Base-by-base conservation (phyloP, 2,329 filamentous ascomycete species). In the Aspergillus arachidicola region DNA sequence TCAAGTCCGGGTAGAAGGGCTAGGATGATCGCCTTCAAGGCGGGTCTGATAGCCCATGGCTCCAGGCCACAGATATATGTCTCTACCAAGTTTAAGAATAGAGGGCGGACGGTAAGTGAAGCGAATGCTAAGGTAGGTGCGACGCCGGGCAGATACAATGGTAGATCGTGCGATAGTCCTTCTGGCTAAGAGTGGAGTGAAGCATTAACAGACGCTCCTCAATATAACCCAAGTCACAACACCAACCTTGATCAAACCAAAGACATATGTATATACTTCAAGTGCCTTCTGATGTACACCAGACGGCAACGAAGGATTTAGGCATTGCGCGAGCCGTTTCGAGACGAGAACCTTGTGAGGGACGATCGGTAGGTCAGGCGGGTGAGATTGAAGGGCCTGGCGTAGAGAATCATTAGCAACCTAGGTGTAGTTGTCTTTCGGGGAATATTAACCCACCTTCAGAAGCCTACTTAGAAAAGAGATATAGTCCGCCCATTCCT, bases 401-500 rank as follows among this genome's bases (percentile, higher is more conserved):
- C 50, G 9, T 36, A 26, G 32, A 28, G 14, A 28, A 41, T 14
- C 30, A 61, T 64, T 16, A 64, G 55, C 45, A 16, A 43, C 11
- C 16, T 59, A 38, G 12, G 7, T 21, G 57, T 58, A 48, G 30
- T 23, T 26, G 28, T 19, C 16, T 14, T 55, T 45, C 19, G 30
- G 9, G 12, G n/a, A 12, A 55, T 67, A 63, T 60, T 54, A 66
- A 68, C 74, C 70, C 76, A 94, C 92, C 87, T 97, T 98, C 66
- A 97, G 84, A 56, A 99, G 84, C 66, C 93, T 89, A 75, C 92
- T 96, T 61, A 99, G 82, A 76, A 98, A 99, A 21, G 94, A 97
- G 73, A 99, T 99, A 76, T 99, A 99, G 81, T 99, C 95, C 56
- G 96, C 95, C 95, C 95, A 99, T 87, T 99, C 95, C 80, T 98